Percentiles rank a stretch among this genome's conserved stretches.
Evolutionary conservation across 1,284 basidiomycete genomes (phyloP).

Genomic region (Hypsizygus ulmarius): DNA sequence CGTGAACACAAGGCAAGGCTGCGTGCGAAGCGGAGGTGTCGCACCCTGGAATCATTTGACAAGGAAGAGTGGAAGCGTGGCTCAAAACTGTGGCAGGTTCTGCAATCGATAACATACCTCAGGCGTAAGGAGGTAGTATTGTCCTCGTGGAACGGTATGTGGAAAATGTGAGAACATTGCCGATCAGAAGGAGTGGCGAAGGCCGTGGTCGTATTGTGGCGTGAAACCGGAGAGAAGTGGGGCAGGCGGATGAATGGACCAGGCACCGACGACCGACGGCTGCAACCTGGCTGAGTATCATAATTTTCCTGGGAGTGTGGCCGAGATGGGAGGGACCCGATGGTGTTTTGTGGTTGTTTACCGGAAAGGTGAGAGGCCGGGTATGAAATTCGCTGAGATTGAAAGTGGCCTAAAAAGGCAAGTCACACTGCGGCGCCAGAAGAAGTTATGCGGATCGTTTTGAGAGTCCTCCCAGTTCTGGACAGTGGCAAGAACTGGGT

Average conservation of each 20-base stretch:
- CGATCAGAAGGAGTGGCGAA: slow-evolving; percentile 1
- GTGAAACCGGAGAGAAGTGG: neutral
- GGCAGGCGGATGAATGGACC: neutral
- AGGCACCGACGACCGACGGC: slow-evolving; percentile 7
- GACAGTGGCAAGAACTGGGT: slow-evolving; percentile 2
- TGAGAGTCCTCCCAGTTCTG: neutral
- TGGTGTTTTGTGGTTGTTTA: too few species aligned
- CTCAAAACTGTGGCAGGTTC: neutral
- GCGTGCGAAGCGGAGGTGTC: neutral
- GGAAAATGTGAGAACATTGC: neutral
- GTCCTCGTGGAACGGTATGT: slow-evolving; percentile 5
- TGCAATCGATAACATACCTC: slow-evolving; percentile 1
- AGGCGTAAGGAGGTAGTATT: neutral
- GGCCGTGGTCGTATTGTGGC: neutral
- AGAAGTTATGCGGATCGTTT: slow-evolving; percentile 17
- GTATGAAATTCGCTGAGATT: slow-evolving; percentile 12
- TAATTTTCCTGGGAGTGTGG: neutral
- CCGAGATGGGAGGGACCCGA: slow-evolving; percentile 5
- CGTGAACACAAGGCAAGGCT: neutral
- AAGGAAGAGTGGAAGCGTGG: neutral
- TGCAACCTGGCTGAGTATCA: neutral
- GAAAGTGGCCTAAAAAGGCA: slow-evolving; percentile 2
- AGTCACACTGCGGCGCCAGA: slow-evolving; percentile 14
- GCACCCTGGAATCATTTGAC: slow-evolving; percentile 1
- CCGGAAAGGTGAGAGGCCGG: slow-evolving; percentile 8